Evolutionary conservation across 345 rosid genomes (phyloP).

Genomic region (Noccaea caerulescens): DNA sequence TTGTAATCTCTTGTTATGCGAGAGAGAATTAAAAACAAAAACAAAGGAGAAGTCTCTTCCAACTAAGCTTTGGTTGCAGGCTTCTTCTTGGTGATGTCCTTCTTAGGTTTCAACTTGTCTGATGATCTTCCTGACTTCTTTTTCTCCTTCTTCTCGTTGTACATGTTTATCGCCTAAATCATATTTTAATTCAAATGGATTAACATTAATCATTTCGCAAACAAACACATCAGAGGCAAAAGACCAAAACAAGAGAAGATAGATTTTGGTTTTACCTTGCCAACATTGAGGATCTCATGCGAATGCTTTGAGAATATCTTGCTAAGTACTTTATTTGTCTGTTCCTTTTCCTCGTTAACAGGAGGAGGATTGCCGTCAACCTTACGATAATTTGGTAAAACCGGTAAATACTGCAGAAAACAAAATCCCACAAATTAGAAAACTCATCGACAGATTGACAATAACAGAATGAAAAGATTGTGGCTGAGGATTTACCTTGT

Average conservation of each 20-base stretch:
- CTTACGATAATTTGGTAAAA: constrained; percentile 61
- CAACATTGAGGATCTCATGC: constrained; percentile 78
- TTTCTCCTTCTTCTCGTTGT: constrained; percentile 80
- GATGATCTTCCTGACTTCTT: constrained; percentile 45
- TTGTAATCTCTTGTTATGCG: not conserved
- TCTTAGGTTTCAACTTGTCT: constrained; percentile 44
- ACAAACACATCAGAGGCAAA: constrained; percentile 8
- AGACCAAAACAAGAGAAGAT: not conserved
- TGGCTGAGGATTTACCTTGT: constrained; percentile 59
- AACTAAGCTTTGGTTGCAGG: constrained; percentile 36
- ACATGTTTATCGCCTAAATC: constrained; percentile 75
- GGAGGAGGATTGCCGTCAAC: constrained; percentile 21
- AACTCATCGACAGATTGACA: not conserved
- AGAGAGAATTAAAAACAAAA: not conserved
- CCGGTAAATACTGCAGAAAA: constrained; percentile 78
- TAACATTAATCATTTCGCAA: not conserved
- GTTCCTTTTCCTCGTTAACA: constrained; percentile 64
- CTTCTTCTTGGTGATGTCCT: constrained; percentile 41
- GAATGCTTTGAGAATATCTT: constrained; percentile 85
- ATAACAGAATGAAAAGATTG: not conserved
- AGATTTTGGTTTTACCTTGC: constrained; percentile 57
- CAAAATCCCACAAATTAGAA: constrained; percentile 1
- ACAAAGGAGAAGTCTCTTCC: constrained; percentile 10
- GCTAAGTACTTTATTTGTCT: constrained; percentile 74
- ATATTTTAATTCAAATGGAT: not conserved